Evolutionary conservation across 495 filamentous ascomycete genomes (phyloP).

Genomic region (Talaromyces nanjingensis): DNA sequence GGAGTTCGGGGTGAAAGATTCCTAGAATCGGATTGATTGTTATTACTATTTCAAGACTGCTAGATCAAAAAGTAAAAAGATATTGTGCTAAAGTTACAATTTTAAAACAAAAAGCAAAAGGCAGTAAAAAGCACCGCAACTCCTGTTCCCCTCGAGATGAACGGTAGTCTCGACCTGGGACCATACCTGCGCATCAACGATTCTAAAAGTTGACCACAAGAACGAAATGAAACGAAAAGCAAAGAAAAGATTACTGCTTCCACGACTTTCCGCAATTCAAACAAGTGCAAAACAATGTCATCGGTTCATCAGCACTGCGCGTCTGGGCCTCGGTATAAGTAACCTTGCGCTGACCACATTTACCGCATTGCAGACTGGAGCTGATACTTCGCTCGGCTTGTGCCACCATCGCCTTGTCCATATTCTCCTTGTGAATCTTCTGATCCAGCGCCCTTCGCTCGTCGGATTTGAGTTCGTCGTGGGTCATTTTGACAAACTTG

Average conservation of each 20-base stretch:
- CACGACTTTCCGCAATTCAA: conserved; percentile 45
- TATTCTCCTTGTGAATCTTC: conserved; percentile 76
- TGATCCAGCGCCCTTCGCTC: conserved; percentile 61
- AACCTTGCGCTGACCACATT: conserved; percentile 87
- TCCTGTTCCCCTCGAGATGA: conserved; percentile 8
- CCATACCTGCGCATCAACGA: neutral
- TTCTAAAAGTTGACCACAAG: neutral
- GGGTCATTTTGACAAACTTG: conserved; percentile 64
- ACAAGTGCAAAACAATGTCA: conserved; percentile 42
- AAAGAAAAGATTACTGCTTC: conserved; percentile 28
- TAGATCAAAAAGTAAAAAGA: neutral
- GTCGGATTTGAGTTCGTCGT: conserved; percentile 71
- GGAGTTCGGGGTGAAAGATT: conserved; percentile 16
- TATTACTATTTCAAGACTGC: neutral
- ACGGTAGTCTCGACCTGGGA: conserved; percentile 9
- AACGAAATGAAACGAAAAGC: neutral
- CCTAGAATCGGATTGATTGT: neutral
- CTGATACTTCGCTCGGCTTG: conserved; percentile 83
- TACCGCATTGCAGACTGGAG: conserved; percentile 76
- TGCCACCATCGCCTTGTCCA: conserved; percentile 90
- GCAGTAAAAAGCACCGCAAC: conserved; percentile 5
- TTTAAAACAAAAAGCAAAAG: neutral
- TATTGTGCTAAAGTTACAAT: neutral
- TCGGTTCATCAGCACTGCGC: conserved; percentile 74
- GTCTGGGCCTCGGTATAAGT: conserved; percentile 95